Evolutionary conservation across 495 filamentous ascomycete species (phyloP).

Genomic region (Thozetella sp.): DNA sequence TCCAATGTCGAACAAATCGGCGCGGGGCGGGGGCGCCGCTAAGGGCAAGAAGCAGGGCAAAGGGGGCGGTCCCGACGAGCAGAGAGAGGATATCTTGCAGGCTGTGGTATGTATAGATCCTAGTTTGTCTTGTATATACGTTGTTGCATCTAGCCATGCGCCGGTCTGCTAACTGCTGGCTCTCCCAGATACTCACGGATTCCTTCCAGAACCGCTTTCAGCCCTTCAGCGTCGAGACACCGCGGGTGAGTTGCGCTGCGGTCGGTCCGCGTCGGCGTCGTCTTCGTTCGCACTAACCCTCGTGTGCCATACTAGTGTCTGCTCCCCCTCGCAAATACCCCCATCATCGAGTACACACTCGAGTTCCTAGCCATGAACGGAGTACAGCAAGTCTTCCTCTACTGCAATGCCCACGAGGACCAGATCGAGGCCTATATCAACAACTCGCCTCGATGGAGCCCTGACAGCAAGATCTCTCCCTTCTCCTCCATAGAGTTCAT

Average conservation of each 20-base stretch:
- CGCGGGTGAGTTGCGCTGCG: slow-evolving; percentile 67
- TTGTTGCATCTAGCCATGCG: slow-evolving; percentile 11
- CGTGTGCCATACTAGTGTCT: slow-evolving; percentile 66
- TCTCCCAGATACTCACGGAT: slow-evolving; percentile 75
- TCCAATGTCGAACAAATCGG: slow-evolving; percentile 48
- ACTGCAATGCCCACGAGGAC: slow-evolving; percentile 87
- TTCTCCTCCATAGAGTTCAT: slow-evolving; percentile 84
- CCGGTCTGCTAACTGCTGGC: slow-evolving; percentile 3
- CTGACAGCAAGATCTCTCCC: slow-evolving; percentile 65
- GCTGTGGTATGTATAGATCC: slow-evolving; percentile 67
- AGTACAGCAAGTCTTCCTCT: slow-evolving; percentile 89
- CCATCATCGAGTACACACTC: slow-evolving; percentile 95
- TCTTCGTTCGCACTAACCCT: slow-evolving; percentile 11
- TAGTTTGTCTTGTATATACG: slow-evolving; percentile 9
- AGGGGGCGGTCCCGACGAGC: slow-evolving; percentile 53
- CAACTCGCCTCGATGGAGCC: slow-evolving; percentile 41
- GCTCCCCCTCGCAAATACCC: slow-evolving; percentile 88
- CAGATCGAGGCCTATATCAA: slow-evolving; percentile 84
- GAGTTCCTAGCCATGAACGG: slow-evolving; percentile 95
- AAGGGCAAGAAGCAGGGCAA: slow-evolving; percentile 60
- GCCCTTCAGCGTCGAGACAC: slow-evolving; percentile 86
- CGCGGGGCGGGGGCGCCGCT: slow-evolving; percentile 37
- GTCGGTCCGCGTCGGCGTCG: neutral
- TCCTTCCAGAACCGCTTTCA: slow-evolving; percentile 89
- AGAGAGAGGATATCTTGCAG: slow-evolving; percentile 86